Evolutionary conservation across 2,329 filamentous ascomycete genomes (phyloP), one percentile per base, ranked within the genome.

Genomic region (Stagonosporopsis tanaceti): DNA sequence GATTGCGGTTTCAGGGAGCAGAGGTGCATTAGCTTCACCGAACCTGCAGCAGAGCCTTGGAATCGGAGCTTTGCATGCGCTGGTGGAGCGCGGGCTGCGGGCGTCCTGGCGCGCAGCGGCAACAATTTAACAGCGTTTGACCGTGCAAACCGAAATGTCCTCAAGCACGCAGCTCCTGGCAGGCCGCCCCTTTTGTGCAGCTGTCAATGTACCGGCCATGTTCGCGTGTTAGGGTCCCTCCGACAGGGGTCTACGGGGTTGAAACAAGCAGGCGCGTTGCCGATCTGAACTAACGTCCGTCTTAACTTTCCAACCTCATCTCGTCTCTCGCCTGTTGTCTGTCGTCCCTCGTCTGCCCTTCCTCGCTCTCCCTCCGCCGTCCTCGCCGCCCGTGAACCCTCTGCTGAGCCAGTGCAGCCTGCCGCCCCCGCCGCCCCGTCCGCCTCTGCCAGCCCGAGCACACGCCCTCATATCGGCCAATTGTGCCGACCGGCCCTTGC

Each of bases 241-340:
- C 17, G 53, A 47, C 53, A 51, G 47, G 47, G 48, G 53, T 30
- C 34, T 11, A 28, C 25, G 25, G 6, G 25, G 55, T 54, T 65
- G 63, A 65, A 65, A 65, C 62, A 56, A 56, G 56, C 50, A 59
- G 58, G 54, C 57, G 62, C 60, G 48, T 41, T 54, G 44, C 37
- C 44, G 44, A 42, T 47, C 50, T 46, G 38, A 45, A 48, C 41
- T 50, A 47, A 42, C 50, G 48, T 39, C 48, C 48, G 44, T 57
- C 48, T 48, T 39, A 40, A 53, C 48, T 53, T 57, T 52, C 11
- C 46, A 52, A 53, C 54, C 39, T 58, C 50, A 53, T 48, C 55
- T 50, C 53, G 45, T 50, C 53, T 56, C 46, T 56, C 27, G 40
- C 32, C 53, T 46, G 37, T 38, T 22, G 37, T 38, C n/a, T 22